Evolutionary conservation across 1,284 basidiomycete genomes (phyloP).

Genomic region (Mycena citricolor): DNA sequence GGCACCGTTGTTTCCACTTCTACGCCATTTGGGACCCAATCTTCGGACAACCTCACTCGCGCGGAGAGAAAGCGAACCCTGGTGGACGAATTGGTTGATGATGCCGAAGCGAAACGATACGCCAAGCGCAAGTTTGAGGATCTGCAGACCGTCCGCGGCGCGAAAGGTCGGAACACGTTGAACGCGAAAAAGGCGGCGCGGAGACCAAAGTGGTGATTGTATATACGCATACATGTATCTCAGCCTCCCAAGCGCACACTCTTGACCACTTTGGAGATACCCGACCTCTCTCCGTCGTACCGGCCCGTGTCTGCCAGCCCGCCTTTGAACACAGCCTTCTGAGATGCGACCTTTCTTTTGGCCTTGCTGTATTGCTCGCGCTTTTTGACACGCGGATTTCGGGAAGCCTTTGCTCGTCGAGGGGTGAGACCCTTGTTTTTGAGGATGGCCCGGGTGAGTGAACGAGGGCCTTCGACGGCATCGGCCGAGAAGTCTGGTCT

Average conservation of each 20-base stretch:
- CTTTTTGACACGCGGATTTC: conserved; percentile 97
- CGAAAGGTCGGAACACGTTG: conserved; percentile 74
- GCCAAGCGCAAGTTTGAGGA: conserved; percentile 95
- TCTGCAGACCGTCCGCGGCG: conserved; percentile 70
- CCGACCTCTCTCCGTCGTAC: conserved; percentile 73
- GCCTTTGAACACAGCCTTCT: conserved; percentile 88
- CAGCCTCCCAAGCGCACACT: conserved; percentile 65
- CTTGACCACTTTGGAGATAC: conserved; percentile 88
- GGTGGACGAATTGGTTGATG: conserved; percentile 87
- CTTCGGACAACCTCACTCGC: conserved; percentile 67
- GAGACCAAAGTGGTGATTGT: conserved; percentile 67
- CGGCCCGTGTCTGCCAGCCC: conserved; percentile 61
- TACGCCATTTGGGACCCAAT: conserved; percentile 75
- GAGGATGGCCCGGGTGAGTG: conserved; percentile 85
- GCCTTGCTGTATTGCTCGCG: conserved; percentile 89
- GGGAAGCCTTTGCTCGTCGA: conserved; percentile 78
- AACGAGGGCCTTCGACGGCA: conserved; percentile 69
- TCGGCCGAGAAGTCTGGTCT: conserved; percentile 56
- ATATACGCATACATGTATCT: not conserved
- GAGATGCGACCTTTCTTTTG: conserved; percentile 85
- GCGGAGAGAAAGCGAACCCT: conserved; percentile 76
- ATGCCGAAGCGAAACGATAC: conserved; percentile 83
- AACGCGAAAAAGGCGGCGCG: conserved; percentile 64
- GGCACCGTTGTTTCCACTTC: conserved; percentile 82
- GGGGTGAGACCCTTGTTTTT: conserved; percentile 94